Percentiles rank a stretch among this genome's conserved stretches.
Conservation (phyloP, 345 rosid species). For the Eucalyptus pauciflora region DNA sequence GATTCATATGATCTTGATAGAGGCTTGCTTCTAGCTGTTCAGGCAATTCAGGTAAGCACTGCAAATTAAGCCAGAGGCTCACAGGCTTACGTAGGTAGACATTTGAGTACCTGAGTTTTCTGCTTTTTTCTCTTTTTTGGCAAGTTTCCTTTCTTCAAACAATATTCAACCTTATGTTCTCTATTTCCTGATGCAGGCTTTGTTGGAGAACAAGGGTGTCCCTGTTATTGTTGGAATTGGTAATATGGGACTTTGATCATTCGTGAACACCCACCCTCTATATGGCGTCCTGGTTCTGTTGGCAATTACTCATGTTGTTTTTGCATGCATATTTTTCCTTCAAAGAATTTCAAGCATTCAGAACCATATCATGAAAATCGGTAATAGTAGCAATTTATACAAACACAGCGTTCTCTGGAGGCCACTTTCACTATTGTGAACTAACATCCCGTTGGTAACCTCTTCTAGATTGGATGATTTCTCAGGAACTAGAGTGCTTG, state of each 20-base stretch:
- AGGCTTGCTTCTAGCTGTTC: constrained; percentile 98
- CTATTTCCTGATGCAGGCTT: constrained; percentile 47
- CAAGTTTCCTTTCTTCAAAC: background rate
- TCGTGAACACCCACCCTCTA: background rate
- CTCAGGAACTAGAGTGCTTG: background rate
- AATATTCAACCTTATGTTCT: background rate
- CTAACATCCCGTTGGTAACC: background rate
- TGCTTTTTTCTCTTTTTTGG: background rate
- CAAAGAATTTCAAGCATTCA: background rate
- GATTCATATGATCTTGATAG: constrained; percentile 96
- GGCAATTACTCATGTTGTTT: background rate
- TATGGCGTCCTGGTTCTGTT: background rate
- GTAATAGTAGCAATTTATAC: background rate
- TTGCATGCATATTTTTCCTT: background rate
- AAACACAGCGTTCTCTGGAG: background rate
- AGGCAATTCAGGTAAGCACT: constrained; percentile 84
- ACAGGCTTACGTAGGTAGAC: background rate
- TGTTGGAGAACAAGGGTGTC: constrained; percentile 84
- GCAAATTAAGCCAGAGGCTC: background rate
- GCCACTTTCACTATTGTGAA: background rate
- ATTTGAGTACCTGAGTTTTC: background rate
- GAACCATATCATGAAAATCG: background rate
- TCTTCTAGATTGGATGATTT: background rate
- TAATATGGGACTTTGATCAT: constrained; percentile 6
- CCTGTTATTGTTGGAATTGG: constrained; percentile 97